These are phyloP conservation scores for Allantophomopsis cytisporea DNA, from an alignment of 2,329 filamentous ascomycete genomes.

Conservation along the genomic window DNA sequence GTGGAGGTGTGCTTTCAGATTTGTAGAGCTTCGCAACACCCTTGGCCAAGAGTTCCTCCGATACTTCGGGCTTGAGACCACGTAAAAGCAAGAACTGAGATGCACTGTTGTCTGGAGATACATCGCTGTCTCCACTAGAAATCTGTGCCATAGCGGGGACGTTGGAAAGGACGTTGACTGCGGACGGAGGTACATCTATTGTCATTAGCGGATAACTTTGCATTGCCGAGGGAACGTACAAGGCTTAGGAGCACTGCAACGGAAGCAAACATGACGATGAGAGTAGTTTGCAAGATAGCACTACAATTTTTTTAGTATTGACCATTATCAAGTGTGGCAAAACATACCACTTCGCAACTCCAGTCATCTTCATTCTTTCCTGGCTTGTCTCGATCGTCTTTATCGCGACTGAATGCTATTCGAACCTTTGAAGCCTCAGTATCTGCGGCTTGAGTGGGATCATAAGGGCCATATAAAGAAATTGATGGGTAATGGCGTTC, in stretches of 20 bases:
- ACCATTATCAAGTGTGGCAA: neutral
- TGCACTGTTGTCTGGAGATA: constrained; percentile 28
- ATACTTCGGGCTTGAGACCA: constrained; percentile 55
- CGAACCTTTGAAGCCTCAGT: constrained; percentile 21
- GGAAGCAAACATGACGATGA: constrained; percentile 39
- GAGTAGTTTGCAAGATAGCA: constrained; percentile 42
- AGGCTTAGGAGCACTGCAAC: constrained; percentile 38
- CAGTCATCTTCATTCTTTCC: constrained; percentile 37
- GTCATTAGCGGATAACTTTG: constrained; percentile 13
- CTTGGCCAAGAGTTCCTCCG: constrained; percentile 57
- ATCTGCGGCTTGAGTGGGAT: constrained; percentile 24
- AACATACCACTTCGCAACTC: constrained; percentile 36
- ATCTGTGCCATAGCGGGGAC: constrained; percentile 24
- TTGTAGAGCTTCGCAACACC: constrained; percentile 65
- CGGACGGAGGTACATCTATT: constrained; percentile 17
- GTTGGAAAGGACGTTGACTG: constrained; percentile 20
- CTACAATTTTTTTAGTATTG: constrained; percentile 20
- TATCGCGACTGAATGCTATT: constrained; percentile 37
- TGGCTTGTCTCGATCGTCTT: constrained; percentile 30
- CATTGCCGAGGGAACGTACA: constrained; percentile 22
- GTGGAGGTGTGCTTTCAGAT: constrained; percentile 24
- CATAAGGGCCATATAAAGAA: constrained; percentile 29
- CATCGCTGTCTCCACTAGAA: constrained; percentile 40
- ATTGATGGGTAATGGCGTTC: constrained; percentile 35
- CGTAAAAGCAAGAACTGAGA: constrained; percentile 69